Base-by-base conservation (phyloP, 2,329 filamentous ascomycete genomes). In the Dactylella cylindrospora region DNA sequence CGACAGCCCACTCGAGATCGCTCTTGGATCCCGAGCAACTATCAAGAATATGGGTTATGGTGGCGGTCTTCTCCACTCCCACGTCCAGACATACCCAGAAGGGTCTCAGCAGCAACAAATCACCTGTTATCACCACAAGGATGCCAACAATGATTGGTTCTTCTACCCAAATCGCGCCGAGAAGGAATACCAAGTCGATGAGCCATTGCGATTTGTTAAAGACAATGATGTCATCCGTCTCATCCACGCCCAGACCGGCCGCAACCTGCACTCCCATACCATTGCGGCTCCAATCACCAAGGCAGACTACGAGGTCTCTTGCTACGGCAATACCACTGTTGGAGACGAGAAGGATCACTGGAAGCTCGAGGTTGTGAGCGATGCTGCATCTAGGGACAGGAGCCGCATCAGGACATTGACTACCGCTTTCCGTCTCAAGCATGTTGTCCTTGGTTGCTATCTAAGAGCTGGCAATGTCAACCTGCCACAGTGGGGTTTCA, bases 21-120 rank as follows among this genome's bases (percentile, higher is more conserved):
- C 90, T 3, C 79, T 86, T 66, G 93, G 94, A 20, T 98, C 93
- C 28, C 84, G 86, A 59, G 87, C 86, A 6, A 98, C 93, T 0
- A 78, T 98, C 67, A 98, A 98, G 80, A 98, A 98, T 73, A 98
- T 97, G 93, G 93, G 93, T 25, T 98, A 98, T 70, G 93, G 93
- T 61, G 93, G 93, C 71, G 93, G 93, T 72, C 83, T 98, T 28
- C 84, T 97, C 38, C 91, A 97, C 76, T 96, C 90, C 33, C 93
- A 97, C 78, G 82, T 96, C 65, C 91, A 97, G 75, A 96, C 90
- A 6, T 97, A 89, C 72, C 91, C 91, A 0, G 90, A 96, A 71
- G 93, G 91, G 25, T 97, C 93, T 29, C 77, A 77, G 46, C 93
- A 98, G 75, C 94, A 98, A 74, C 93, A 98, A 73, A 85, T 98